A percentile compares a stretch with the other conserved stretches of the same genome.
These are phyloP conservation scores for Hypomyces rosellus DNA, from an alignment of 2,329 filamentous ascomycete genomes.

Conservation along the genomic window DNA sequence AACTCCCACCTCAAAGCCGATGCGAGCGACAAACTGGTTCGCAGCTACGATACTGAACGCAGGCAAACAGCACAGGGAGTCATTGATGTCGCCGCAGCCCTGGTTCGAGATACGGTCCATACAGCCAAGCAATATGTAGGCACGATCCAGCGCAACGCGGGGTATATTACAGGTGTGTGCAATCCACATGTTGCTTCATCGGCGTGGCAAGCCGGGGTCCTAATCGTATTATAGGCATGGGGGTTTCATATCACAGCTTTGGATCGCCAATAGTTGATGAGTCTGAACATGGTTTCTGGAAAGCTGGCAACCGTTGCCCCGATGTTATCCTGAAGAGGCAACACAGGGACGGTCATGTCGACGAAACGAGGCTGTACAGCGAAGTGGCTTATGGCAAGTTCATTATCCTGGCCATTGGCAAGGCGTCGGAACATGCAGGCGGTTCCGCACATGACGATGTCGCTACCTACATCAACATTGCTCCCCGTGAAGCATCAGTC, in stretches of 20 bases:
- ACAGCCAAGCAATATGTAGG: conserved; percentile 40
- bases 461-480: conserved; percentile 10
- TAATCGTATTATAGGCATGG: conserved; percentile 27
- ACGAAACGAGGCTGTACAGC: conserved; percentile 25
- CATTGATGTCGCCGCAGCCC: conserved; percentile 39
- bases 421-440: conserved; percentile 1
- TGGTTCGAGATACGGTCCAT: conserved; percentile 39
- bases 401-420: conserved; percentile 19
- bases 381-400: conserved; percentile 27
- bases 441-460: conserved; percentile 7
- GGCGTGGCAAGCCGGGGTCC: no score
- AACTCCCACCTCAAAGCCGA: conserved; percentile 17
- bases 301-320: conserved; percentile 32
- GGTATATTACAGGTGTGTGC: conserved; percentile 39
- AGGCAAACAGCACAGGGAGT: conserved; percentile 37
- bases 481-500: not conserved
- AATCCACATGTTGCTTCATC: not conserved
- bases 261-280: conserved; percentile 29
- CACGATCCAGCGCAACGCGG: conserved; percentile 41
- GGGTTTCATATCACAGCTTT: conserved; percentile 32
- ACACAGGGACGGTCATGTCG: conserved; percentile 1
- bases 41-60: conserved; percentile 40
- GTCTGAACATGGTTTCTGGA: conserved; percentile 30
- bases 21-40: conserved; percentile 24
- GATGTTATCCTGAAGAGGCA: conserved; percentile 25